A percentile compares a stretch with the other conserved stretches of the same genome.
These are phyloP conservation scores for Corymbia maculata DNA, from an alignment of 345 rosid genomes.

Conservation along the genomic window DNA sequence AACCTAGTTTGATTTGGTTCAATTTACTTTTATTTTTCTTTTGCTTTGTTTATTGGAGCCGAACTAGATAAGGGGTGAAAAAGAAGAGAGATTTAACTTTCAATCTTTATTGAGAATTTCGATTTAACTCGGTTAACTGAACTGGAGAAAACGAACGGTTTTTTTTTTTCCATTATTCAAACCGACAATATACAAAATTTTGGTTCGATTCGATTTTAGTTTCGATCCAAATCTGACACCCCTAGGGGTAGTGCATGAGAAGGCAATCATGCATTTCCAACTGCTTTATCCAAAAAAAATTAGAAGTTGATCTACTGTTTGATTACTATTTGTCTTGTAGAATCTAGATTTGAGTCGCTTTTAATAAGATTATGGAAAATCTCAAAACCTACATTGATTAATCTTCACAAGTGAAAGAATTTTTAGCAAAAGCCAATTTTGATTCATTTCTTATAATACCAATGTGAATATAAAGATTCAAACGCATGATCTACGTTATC, in stretches of 20 bases:
- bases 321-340: background rate
- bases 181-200: too few relatives aligned
- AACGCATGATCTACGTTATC: background rate
- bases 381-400: background rate
- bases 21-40: too few relatives aligned
- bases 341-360: background rate
- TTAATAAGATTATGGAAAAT: background rate
- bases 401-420: background rate
- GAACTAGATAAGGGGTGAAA: too few relatives aligned
- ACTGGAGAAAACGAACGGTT: too few relatives aligned
- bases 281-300: background rate
- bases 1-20: too few relatives aligned
- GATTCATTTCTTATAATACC: background rate
- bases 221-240: too few relatives aligned
- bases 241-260: background rate
- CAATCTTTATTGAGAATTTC: too few relatives aligned
- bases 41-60: too few relatives aligned
- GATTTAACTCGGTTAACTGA: too few relatives aligned
- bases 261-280: background rate
- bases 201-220: too few relatives aligned
- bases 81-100: too few relatives aligned
- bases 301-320: background rate
- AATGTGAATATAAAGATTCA: background rate
- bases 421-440: background rate
- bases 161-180: too few relatives aligned